phyloP scores from a whole-genome alignment of 148 eudicot genomes.

The Chenopodium quinoa region DNA sequence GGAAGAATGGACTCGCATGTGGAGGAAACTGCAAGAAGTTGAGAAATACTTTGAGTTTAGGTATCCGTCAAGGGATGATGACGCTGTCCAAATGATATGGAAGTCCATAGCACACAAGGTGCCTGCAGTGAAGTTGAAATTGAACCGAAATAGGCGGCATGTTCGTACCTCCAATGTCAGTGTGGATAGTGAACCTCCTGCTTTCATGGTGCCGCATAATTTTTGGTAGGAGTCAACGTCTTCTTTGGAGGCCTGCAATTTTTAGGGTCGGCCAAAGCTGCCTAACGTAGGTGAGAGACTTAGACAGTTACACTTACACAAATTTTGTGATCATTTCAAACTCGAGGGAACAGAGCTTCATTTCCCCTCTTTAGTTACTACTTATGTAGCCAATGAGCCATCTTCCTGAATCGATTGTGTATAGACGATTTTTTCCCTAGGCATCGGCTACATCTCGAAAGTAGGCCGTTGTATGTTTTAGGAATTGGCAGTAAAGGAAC shows the following conservation, averaged over 20 bases:
- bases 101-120: slow-evolving; percentile 66
- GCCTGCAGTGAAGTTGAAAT: slow-evolving; percentile 49
- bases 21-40: slow-evolving; percentile 66
- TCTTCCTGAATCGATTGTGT: neutral
- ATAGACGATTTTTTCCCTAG: neutral
- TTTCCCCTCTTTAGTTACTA: neutral
- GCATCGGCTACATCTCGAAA: neutral
- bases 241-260: slow-evolving; percentile 13
- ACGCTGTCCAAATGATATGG: slow-evolving; percentile 96
- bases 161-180: slow-evolving; percentile 19
- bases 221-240: slow-evolving; percentile 29
- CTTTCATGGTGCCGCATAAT: slow-evolving; percentile 34
- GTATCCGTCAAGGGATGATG: slow-evolving; percentile 70
- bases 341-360: neutral
- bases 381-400: neutral
- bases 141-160: slow-evolving; percentile 52
- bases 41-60: slow-evolving; percentile 67
- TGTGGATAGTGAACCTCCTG: slow-evolving; percentile 23
- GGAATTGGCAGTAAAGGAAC: neutral
- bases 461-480: neutral
- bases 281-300: slow-evolving; percentile 17
- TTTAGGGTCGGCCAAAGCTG: slow-evolving; percentile 2
- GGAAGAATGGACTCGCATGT: slow-evolving; percentile 90
- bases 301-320: neutral
- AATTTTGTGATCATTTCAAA: neutral